Evolutionary conservation across 2,329 filamentous ascomycete genomes (phyloP), one percentile per base, ranked within the genome.

Genomic region (Parasarocladium wereldwijsianum): DNA sequence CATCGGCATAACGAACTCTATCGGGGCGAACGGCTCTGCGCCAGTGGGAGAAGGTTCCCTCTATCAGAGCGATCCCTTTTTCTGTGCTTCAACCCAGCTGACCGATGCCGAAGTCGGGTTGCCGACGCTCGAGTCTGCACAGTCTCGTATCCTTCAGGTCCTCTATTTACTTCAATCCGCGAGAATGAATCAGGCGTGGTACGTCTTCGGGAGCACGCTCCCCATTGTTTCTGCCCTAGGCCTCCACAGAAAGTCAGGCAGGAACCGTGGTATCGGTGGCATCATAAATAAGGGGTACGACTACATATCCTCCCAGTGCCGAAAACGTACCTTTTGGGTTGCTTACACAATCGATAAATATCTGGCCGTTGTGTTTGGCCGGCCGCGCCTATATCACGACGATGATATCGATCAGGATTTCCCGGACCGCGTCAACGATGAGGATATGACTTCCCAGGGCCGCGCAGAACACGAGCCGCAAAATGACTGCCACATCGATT

Each of bases 291-390:
- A 28, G 13, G 25, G 12, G 8, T 16, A 22, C 24, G 55, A 65
- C 36, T 60, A 60, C 25, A 52, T 62, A 5, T 44, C 54, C 3
- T 46, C 47, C 1, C 65, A 75, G 36, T 62, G 65, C 25, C 58
- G 64, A 2, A 66, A 64, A 37, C 54, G 70, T 13, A 58, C 64
- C 0, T 73, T 76, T 31, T 76, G 70, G 70, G 62, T 62, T 8
- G 62, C 63, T 0, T 76, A 76, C 41, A 66, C 61, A 3, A 50
- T 75, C 6, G 70, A 76, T 42, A 69, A 69, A 32, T 76, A 75
- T 37, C 52, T 76, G 4, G 64, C 67, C 17, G 66, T 72, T n/a
- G 67, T 72, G 27, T 61, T 75, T 17, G 71, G 71, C 0, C 54
- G 71, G 9, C 70, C 71, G 2, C 50, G 66, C 8, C 57, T 70